A percentile compares a stretch with the other conserved stretches of the same genome.
Conservation (phyloP, 129 eudicot species). For the Helichrysum umbraculigerum region DNA sequence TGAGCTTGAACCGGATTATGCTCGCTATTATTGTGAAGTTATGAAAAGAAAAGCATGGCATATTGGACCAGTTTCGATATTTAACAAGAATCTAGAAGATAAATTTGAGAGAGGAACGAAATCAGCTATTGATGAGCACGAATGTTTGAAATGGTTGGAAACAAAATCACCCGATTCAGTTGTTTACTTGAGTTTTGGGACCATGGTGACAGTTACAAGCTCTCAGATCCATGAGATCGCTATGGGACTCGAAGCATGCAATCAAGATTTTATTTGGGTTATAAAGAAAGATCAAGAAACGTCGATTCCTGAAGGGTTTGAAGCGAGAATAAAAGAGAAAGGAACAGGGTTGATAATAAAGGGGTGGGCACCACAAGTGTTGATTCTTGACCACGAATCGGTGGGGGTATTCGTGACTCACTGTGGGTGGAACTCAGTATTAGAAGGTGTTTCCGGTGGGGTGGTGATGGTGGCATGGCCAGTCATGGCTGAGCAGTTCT, state of each 20-base stretch:
- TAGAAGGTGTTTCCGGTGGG: constrained; percentile 54
- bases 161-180: constrained; percentile 48
- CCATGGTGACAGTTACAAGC: constrained; percentile 13
- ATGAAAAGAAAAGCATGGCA: constrained; percentile 61
- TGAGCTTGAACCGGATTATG: constrained; percentile 68
- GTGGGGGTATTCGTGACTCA: constrained; percentile 61
- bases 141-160: constrained; percentile 64
- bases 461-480: constrained; percentile 75
- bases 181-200: constrained; percentile 63
- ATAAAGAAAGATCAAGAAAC: constrained; percentile 33
- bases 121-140: constrained; percentile 30
- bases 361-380: constrained; percentile 64
- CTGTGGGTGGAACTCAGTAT: constrained; percentile 62
- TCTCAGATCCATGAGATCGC: constrained; percentile 66
- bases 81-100: constrained; percentile 36
- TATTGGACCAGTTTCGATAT: constrained; percentile 62
- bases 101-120: constrained; percentile 45
- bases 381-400: constrained; percentile 53
- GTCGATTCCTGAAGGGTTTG: constrained; percentile 46
- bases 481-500: constrained; percentile 53
- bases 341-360: constrained; percentile 50
- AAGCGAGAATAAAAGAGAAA: constrained; percentile 33
- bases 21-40: constrained; percentile 38
- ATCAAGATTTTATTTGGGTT: constrained; percentile 58
- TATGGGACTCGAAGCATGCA: constrained; percentile 51